Percentiles rank a stretch among this genome's conserved stretches.
Conservation (phyloP, 306 rosid genomes). For the Prunus fruticosa region DNA sequence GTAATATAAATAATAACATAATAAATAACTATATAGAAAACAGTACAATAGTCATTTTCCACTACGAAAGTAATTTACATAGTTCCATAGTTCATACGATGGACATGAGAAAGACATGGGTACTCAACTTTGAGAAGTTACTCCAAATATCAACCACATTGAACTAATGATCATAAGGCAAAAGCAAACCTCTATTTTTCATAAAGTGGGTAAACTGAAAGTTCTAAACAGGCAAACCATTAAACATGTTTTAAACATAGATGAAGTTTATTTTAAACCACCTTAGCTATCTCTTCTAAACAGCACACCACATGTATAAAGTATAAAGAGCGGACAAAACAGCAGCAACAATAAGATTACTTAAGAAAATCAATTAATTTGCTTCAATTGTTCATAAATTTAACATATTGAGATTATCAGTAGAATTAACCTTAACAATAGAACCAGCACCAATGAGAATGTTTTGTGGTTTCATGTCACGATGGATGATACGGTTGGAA, state of each 20-base stretch:
- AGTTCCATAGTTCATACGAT: neutral
- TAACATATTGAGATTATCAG: neutral
- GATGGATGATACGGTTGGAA: conserved; percentile 94
- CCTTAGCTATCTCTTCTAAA: neutral
- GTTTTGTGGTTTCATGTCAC: conserved; percentile 99
- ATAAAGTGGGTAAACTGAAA: too few relatives aligned
- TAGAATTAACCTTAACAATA: conserved; percentile 72
- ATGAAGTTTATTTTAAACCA: too few relatives aligned
- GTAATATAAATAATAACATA: too few relatives aligned
- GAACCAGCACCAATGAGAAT: conserved; percentile 97
- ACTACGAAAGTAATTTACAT: too few relatives aligned
- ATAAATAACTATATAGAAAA: too few relatives aligned
- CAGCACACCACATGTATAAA: neutral
- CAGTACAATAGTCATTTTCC: too few relatives aligned
- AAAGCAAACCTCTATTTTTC: too few relatives aligned
- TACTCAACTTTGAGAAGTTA: neutral
- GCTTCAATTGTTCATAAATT: neutral
- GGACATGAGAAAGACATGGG: neutral
- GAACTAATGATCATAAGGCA: neutral
- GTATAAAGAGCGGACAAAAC: neutral
- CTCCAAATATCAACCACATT: neutral
- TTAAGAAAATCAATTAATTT: neutral
- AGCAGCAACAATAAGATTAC: neutral
- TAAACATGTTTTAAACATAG: too few relatives aligned
- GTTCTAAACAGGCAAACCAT: too few relatives aligned